These are phyloP conservation scores for Phytophthora citricola DNA, from an alignment of 352 stramenopile species.

Conservation along the genomic window DNA sequence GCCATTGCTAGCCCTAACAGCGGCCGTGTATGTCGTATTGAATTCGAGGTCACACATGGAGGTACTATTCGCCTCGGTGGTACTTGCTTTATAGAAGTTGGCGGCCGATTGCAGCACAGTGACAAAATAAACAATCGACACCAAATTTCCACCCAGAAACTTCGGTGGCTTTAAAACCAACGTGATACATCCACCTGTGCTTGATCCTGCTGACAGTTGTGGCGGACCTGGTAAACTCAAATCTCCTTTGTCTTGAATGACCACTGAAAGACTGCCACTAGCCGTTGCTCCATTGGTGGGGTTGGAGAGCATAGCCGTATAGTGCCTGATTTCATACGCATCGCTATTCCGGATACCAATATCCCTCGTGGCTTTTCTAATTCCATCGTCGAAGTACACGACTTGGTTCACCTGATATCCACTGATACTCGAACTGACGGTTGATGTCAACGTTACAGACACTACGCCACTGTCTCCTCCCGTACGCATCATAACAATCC, in stretches of 20 bases:
- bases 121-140: conserved; percentile 25
- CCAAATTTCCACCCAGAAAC: conserved; percentile 36
- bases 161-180: conserved; percentile 26
- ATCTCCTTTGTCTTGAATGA: conserved; percentile 47
- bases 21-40: conserved; percentile 40
- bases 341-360: conserved; percentile 37
- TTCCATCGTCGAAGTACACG: conserved; percentile 41
- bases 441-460: conserved; percentile 36
- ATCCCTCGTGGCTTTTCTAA: conserved; percentile 7
- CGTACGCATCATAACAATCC: conserved; percentile 20
- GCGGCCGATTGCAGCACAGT: not conserved
- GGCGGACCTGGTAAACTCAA: conserved; percentile 47
- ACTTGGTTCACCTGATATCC: conserved; percentile 29
- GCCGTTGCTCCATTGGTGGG: conserved; percentile 33
- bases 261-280: conserved; percentile 23
- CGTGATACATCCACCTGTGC: conserved; percentile 41
- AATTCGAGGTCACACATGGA: conserved; percentile 25
- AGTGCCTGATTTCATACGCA: conserved; percentile 39
- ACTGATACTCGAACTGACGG: conserved; percentile 36
- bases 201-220: not conserved
- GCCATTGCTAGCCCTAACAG: conserved; percentile 31
- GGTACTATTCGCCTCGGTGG: not conserved
- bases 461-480: conserved; percentile 24
- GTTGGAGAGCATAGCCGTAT: conserved; percentile 38
- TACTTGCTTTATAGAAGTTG: not conserved